Evolutionary conservation across 371 early-diverging fungal genomes (phyloP), one percentile per base, ranked within the genome.

Genomic region (Capillidium heterosporum): DNA sequence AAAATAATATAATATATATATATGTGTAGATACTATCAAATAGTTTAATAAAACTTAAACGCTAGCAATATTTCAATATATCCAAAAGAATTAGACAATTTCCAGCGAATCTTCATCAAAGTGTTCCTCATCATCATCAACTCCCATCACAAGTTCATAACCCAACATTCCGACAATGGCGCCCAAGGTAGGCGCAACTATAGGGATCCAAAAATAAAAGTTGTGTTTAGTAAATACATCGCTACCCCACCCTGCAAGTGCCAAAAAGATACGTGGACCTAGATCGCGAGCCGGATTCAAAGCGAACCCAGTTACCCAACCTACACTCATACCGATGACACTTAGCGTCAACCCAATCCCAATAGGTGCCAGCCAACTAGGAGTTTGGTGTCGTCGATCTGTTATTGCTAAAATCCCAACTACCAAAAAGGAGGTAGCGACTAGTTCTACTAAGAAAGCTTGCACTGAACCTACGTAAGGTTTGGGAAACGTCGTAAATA

Each of bases 271-370:
- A 46, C 91, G 80, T 7, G 91, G 89, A 8, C 88, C 91, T 61
- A 91, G 64, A 71, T 91, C 91, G 61, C 89, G 79, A 19, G 91
- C 91, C 41, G 88, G 89, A 66, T 91, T 91, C 41, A 91, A 67
- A n/a, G 82, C 80, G 48, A 78, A 83, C 8, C 85, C 84, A 28
- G 84, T 84, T 50, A 75, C 75, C 71, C 79, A 79, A 11, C 78
- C 81, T 46, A 81, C 67, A 39, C 81, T 69, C 60, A 76, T 65
- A 54, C 77, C 79, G 35, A 82, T 71, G 44, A 70, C 68, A 15
- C 78, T 71, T 32, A 90, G 68, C 58, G 78, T 69, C 26, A 82
- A 63, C n/a, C 85, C 86, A 42, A 82, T 68, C 56, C 74, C 65
- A 13, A 81, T 49, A 0, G 80, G 77, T 28, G 60, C 60, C 28